Evolutionary conservation across 768 basidiomycete genomes (phyloP).

Genomic region (Boletus speciosus): DNA sequence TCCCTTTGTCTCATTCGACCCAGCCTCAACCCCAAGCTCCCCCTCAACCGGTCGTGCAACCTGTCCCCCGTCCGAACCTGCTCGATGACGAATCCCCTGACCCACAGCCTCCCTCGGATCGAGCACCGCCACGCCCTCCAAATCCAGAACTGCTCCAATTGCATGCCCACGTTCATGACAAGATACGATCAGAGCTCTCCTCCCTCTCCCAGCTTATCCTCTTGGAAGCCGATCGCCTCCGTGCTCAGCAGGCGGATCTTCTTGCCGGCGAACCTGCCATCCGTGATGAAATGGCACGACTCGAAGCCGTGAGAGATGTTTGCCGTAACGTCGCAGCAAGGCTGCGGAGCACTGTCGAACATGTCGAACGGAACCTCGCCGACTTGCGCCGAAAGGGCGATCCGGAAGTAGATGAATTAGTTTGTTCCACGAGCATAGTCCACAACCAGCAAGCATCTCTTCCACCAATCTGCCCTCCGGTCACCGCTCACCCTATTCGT

Average conservation of each 20-base stretch:
- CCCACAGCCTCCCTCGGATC: constrained; percentile 26
- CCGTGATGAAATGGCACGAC: constrained; percentile 90
- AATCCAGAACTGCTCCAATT: constrained; percentile 86
- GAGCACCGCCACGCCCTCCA: constrained; percentile 75
- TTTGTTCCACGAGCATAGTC: constrained; percentile 93
- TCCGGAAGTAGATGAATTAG: constrained; percentile 92
- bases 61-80: constrained; percentile 45
- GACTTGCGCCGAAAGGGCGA: constrained; percentile 83
- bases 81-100: constrained; percentile 56
- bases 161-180: constrained; percentile 73
- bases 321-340: constrained; percentile 76
- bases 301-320: constrained; percentile 91
- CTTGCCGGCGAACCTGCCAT: constrained; percentile 90
- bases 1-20: constrained; percentile 24
- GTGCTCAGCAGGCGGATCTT: constrained; percentile 80
- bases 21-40: constrained; percentile 21
- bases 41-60: constrained; percentile 15
- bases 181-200: constrained; percentile 66
- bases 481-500: constrained; percentile 15
- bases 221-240: constrained; percentile 69
- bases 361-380: constrained; percentile 68
- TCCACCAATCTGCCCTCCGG: neutral
- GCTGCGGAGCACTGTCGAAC: constrained; percentile 56
- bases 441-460: constrained; percentile 76
- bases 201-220: constrained; percentile 63